phyloP scores from a whole-genome alignment of 768 basidiomycete species.

The Lentinula aciculospora region DNA sequence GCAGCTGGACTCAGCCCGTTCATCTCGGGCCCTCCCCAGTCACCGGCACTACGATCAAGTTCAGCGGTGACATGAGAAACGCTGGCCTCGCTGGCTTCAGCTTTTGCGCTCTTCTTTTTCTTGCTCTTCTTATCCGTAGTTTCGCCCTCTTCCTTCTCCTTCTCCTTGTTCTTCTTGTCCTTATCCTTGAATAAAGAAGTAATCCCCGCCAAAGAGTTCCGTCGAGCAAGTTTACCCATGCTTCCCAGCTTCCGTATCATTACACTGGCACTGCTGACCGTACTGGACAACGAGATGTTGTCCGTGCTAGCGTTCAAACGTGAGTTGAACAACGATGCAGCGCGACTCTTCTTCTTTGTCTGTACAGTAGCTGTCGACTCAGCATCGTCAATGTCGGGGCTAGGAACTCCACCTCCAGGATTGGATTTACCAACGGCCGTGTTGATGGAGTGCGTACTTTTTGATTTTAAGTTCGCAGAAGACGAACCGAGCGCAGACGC shows the following conservation, averaged over 20 bases:
- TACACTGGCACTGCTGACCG: conserved; percentile 90
- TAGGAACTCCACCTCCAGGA: conserved; percentile 17
- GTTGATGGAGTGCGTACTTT: conserved; percentile 22
- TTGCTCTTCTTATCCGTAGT: conserved; percentile 33
- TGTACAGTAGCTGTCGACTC: conserved; percentile 39
- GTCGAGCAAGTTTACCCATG: conserved; percentile 81
- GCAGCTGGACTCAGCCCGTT: conserved; percentile 87
- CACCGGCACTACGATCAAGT: conserved; percentile 57
- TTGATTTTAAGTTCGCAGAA: conserved; percentile 26
- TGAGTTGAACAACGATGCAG: conserved; percentile 79
- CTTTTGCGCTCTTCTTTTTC: conserved; percentile 56
- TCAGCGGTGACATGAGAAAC: conserved; percentile 84
- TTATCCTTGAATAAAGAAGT: conserved; percentile 93
- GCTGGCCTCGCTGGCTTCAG: conserved; percentile 58
- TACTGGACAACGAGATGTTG: conserved; percentile 92
- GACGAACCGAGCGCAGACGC: conserved; percentile 27
- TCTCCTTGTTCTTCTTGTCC: conserved; percentile 46
- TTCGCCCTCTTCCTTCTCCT: conserved; percentile 39
- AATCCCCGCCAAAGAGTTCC: conserved; percentile 88
- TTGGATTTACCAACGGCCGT: conserved; percentile 21
- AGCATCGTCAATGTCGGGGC: conserved; percentile 33
- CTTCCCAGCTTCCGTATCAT: conserved; percentile 95
- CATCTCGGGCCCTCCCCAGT: conserved; percentile 58
- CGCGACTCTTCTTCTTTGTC: conserved; percentile 68
- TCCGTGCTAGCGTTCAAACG: conserved; percentile 85